Evolutionary conservation across 345 rosid genomes (phyloP).

Genomic region (Melaleuca quinquenervia): DNA sequence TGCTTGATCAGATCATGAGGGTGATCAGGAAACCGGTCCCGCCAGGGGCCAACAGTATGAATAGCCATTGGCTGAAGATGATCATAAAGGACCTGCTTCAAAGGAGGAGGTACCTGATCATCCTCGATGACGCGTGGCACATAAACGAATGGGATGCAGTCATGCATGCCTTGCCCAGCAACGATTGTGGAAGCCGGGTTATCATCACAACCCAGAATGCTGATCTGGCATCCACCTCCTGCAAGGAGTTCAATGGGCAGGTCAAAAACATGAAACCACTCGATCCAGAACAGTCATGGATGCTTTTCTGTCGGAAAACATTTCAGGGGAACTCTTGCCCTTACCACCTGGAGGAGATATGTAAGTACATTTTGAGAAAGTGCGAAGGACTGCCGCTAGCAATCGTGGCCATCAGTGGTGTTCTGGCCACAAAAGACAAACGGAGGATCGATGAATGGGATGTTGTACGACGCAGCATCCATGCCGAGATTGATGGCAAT

Average conservation of each 20-base stretch:
- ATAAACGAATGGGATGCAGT: slow-evolving; percentile 19
- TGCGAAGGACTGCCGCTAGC: slow-evolving; percentile 34
- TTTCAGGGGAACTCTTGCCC: slow-evolving; percentile 19
- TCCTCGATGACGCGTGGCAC: slow-evolving; percentile 20
- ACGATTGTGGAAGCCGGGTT: slow-evolving; percentile 12
- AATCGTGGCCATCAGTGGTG: slow-evolving; percentile 31
- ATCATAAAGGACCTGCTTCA: slow-evolving; percentile 6
- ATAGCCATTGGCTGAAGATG: background rate
- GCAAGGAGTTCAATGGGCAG: slow-evolving; percentile 6
- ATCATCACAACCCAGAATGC: slow-evolving; percentile 19
- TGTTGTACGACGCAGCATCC: slow-evolving; percentile 7
- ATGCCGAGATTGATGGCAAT: slow-evolving; percentile 18
- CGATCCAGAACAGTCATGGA: slow-evolving; percentile 12
- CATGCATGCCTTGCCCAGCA: slow-evolving; percentile 17
- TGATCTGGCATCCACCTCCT: slow-evolving; percentile 5
- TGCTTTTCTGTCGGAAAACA: slow-evolving; percentile 21
- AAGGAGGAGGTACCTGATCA: slow-evolving; percentile 17
- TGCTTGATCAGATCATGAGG: slow-evolving; percentile 1
- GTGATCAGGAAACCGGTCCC: background rate
- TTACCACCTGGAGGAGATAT: slow-evolving; percentile 12
- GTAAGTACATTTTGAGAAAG: slow-evolving; percentile 5
- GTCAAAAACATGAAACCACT: slow-evolving; percentile 19
- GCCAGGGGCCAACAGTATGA: background rate
- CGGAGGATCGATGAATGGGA: slow-evolving; percentile 24
- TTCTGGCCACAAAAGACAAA: slow-evolving; percentile 16